phyloP scores from a whole-genome alignment of 306 rosid genomes.

The Prunus mume region DNA sequence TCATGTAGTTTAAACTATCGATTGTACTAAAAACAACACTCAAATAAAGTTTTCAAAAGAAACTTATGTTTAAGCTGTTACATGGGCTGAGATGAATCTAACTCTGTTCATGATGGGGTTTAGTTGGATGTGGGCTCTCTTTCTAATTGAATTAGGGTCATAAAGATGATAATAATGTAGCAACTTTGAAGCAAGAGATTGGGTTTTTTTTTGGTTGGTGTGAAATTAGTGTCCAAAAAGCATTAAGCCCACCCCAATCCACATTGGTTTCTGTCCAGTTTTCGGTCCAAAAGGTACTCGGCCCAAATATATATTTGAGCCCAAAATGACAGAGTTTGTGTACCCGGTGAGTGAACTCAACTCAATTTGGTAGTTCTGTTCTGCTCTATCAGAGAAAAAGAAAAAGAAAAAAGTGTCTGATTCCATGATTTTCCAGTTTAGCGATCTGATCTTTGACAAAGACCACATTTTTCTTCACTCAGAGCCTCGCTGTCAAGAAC shows the following conservation, averaged over 20 bases:
- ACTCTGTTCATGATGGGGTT: background rate
- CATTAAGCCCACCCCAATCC: background rate
- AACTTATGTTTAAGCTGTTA: no score
- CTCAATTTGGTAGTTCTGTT: background rate
- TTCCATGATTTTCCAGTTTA: background rate
- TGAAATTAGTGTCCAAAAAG: background rate
- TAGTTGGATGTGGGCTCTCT: background rate
- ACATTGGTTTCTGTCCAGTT: background rate
- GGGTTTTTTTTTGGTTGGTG: background rate
- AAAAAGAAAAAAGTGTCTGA: background rate
- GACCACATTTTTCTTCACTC: conserved; percentile 20
- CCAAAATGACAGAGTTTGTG: background rate
- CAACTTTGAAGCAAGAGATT: background rate
- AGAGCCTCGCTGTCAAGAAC: conserved; percentile 22
- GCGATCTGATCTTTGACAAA: conserved; percentile 1
- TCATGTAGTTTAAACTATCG: no score
- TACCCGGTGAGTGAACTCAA: background rate
- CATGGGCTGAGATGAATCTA: background rate
- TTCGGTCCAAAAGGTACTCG: background rate
- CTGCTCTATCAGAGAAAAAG: background rate
- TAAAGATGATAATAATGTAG: background rate
- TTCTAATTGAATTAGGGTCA: no score
- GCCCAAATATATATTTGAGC: background rate
- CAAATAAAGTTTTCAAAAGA: background rate
- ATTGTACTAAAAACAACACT: no score